Conservation (phyloP, 345 rosid species). For the Erucastrum elatum region DNA sequence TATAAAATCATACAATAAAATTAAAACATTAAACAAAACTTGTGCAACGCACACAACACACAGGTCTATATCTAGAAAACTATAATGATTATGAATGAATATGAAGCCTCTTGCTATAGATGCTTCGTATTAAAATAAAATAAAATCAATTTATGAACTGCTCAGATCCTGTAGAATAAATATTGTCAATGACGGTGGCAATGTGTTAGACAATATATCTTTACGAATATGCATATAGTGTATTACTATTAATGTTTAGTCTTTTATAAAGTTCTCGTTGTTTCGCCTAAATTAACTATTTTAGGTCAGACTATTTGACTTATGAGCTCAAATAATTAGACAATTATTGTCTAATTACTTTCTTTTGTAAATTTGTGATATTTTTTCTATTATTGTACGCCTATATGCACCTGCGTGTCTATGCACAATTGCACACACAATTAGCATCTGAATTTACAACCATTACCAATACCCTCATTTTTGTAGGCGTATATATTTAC, state of each 20-base stretch:
- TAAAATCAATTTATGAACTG: neutral
- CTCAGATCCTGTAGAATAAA: neutral
- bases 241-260: neutral
- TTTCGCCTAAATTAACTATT: slow-evolving; percentile 11
- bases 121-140: neutral
- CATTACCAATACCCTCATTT: neutral
- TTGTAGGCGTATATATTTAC: neutral
- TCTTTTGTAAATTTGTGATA: neutral
- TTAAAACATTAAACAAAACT: no score
- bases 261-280: neutral
- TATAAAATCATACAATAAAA: no score
- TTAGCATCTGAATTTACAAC: neutral
- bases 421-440: neutral
- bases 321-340: neutral
- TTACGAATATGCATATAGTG: neutral
- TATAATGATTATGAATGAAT: neutral
- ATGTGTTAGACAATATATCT: slow-evolving; percentile 12
- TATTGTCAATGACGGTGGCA: slow-evolving; percentile 34
- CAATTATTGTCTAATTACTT: neutral
- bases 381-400: neutral
- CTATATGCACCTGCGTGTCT: neutral
- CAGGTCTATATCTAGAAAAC: neutral
- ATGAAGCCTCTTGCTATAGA: neutral
- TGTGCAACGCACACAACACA: no score
- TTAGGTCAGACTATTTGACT: neutral